Percentiles rank a stretch among this genome's conserved stretches.
Evolutionary conservation across 306 rosid genomes (phyloP).

Genomic region (Quercus rubra): DNA sequence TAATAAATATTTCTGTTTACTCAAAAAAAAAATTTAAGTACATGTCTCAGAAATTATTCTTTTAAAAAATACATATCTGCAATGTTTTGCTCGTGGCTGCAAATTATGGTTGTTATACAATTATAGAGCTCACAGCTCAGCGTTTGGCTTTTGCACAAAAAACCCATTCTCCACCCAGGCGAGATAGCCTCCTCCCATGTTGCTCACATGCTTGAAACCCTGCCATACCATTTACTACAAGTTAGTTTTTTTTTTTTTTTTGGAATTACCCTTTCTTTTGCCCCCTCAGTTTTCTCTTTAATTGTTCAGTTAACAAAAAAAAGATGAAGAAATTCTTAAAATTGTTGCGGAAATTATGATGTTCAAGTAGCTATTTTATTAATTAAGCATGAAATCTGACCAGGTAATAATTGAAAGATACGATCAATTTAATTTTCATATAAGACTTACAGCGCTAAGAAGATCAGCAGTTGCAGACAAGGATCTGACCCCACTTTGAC

Average conservation of each 20-base stretch:
- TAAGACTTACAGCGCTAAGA: conserved; percentile 49
- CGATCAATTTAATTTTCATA: neutral
- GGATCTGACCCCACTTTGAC: conserved; percentile 78
- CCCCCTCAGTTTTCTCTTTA: too few species aligned
- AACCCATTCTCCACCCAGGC: conserved; percentile 66
- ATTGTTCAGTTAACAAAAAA: neutral
- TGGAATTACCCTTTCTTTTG: neutral
- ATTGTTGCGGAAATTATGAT: neutral
- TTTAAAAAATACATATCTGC: too few species aligned
- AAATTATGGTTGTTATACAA: neutral
- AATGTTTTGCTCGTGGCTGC: neutral
- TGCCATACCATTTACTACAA: conserved; percentile 29
- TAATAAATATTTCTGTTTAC: too few species aligned
- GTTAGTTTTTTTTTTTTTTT: neutral
- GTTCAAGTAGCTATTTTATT: neutral
- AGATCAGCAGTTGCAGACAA: conserved; percentile 61
- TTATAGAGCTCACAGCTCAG: neutral
- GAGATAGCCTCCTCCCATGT: conserved; percentile 78
- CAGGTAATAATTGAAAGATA: neutral
- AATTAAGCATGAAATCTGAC: neutral
- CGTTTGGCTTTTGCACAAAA: conserved; percentile 21
- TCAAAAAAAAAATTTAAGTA: too few species aligned
- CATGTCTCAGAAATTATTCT: too few species aligned
- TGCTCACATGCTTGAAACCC: conserved; percentile 65
- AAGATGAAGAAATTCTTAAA: neutral